These are phyloP conservation scores for Geranium incanum DNA, from an alignment of 441 rosid species.

Conservation along the genomic window DNA sequence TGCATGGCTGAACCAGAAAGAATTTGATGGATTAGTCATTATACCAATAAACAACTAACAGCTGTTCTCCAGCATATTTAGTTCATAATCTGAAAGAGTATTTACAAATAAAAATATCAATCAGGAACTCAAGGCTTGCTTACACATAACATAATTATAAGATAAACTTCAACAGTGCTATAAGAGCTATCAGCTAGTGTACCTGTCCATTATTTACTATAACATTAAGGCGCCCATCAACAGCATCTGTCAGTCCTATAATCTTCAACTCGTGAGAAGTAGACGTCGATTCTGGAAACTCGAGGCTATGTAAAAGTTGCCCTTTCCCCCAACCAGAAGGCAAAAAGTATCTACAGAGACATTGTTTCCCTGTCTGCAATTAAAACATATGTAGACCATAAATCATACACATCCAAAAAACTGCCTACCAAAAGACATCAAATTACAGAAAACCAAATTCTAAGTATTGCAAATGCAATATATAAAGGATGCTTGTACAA, in stretches of 20 bases:
- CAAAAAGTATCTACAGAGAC: constrained; percentile 70
- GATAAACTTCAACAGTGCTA: neutral
- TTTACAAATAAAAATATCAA: constrained; percentile 9
- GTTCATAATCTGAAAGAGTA: constrained; percentile 1
- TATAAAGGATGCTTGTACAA: constrained; percentile 8
- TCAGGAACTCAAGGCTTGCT: neutral
- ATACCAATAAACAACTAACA: neutral
- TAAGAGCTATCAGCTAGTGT: constrained; percentile 16
- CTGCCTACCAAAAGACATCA: constrained; percentile 14
- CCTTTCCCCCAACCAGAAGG: constrained; percentile 56
- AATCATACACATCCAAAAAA: constrained; percentile 11
- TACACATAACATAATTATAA: neutral
- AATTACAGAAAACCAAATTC: neutral
- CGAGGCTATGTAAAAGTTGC: constrained; percentile 36
- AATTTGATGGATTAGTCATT: neutral
- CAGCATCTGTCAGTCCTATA: constrained; percentile 77
- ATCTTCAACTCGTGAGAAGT: constrained; percentile 52
- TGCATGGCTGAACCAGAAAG: constrained; percentile 4
- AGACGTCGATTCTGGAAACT: constrained; percentile 44
- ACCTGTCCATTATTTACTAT: constrained; percentile 76
- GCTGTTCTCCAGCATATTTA: constrained; percentile 4
- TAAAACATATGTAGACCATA: constrained; percentile 15
- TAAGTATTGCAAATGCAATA: neutral
- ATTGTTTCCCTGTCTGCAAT: constrained; percentile 90
- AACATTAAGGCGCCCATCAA: constrained; percentile 75